A percentile compares a stretch with the other conserved stretches of the same genome.
Evolutionary conservation across 2,329 filamentous ascomycete genomes (phyloP).

Genomic region (Geosmithia putterillii): DNA sequence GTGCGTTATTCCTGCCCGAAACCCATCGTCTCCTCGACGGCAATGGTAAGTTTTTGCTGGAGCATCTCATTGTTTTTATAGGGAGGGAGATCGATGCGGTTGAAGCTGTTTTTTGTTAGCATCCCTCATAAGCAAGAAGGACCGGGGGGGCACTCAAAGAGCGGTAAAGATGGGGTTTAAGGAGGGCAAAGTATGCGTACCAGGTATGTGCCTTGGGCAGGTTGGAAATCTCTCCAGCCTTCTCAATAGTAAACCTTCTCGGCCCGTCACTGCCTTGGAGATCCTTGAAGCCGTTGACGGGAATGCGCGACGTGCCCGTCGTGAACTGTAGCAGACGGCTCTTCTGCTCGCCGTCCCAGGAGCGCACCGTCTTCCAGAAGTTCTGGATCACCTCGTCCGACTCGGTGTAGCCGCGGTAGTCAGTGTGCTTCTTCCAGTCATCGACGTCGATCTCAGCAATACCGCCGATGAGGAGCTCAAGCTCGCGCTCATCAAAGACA

Average conservation of each 20-base stretch:
- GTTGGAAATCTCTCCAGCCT: constrained; percentile 82
- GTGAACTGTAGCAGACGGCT: constrained; percentile 92
- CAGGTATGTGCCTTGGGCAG: constrained; percentile 96
- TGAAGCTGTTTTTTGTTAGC: constrained; percentile 58
- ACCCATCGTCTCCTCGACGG: constrained; percentile 96
- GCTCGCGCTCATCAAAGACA: constrained; percentile 94
- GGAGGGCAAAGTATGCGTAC: constrained; percentile 38
- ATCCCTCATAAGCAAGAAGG: constrained; percentile 2
- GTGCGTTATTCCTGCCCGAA: constrained; percentile 98
- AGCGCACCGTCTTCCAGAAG: constrained; percentile 97
- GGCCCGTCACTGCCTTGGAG: constrained; percentile 94
- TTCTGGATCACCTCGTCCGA: constrained; percentile 94
- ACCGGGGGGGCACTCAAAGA: no score
- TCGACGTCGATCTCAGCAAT: constrained; percentile 99
- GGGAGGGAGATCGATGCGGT: constrained; percentile 85
- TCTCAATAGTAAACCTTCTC: constrained; percentile 93
- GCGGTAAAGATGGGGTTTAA: no score
- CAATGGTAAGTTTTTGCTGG: constrained; percentile 84
- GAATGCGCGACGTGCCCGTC: constrained; percentile 93
- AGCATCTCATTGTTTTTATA: constrained; percentile 84
- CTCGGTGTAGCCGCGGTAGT: constrained; percentile 97
- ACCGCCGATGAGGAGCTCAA: constrained; percentile 92
- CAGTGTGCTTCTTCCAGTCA: constrained; percentile 99
- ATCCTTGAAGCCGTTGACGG: constrained; percentile 99
- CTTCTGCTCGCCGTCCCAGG: constrained; percentile 98